phyloP scores from a whole-genome alignment of 495 filamentous ascomycete species.

The Ascodesmis nigricans region DNA sequence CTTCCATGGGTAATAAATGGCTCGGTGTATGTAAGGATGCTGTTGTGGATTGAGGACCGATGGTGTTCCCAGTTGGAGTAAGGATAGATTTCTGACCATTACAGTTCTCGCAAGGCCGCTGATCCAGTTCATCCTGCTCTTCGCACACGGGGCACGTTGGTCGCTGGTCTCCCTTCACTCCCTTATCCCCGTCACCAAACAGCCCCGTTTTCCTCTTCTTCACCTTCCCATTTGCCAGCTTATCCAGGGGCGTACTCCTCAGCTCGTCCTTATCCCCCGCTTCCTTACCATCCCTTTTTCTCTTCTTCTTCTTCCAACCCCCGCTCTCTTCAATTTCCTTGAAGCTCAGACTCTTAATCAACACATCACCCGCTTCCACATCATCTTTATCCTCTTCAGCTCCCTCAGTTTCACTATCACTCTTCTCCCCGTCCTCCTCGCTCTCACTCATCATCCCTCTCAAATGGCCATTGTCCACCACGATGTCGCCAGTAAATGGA shows the following conservation, averaged over 20 bases:
- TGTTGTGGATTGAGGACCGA: too few species aligned
- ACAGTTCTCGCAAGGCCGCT: slow-evolving; percentile 7
- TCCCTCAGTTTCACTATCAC: background rate
- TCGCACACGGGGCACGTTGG: slow-evolving; percentile 4
- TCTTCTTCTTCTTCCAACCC: slow-evolving; percentile 2
- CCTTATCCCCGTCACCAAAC: too few species aligned
- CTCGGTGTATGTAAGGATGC: too few species aligned
- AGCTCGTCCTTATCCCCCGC: background rate
- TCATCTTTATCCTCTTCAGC: background rate
- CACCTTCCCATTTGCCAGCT: background rate
- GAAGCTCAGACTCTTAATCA: background rate
- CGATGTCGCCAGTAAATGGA: slow-evolving; percentile 48
- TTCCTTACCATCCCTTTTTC: slow-evolving; percentile 1
- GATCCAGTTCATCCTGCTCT: slow-evolving; percentile 11
- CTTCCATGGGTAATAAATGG: too few species aligned
- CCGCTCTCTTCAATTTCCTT: background rate
- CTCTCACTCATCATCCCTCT: slow-evolving; percentile 6
- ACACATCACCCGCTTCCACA: slow-evolving; percentile 1
- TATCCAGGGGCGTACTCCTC: background rate
- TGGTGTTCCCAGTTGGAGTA: too few species aligned
- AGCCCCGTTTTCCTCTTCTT: background rate
- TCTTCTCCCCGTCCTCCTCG: background rate
- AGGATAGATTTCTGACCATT: too few species aligned
- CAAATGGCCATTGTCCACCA: slow-evolving; percentile 69
- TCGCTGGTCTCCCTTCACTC: background rate